phyloP scores from a whole-genome alignment of 305 asterid genomes.

The Ruellia speciosa region DNA sequence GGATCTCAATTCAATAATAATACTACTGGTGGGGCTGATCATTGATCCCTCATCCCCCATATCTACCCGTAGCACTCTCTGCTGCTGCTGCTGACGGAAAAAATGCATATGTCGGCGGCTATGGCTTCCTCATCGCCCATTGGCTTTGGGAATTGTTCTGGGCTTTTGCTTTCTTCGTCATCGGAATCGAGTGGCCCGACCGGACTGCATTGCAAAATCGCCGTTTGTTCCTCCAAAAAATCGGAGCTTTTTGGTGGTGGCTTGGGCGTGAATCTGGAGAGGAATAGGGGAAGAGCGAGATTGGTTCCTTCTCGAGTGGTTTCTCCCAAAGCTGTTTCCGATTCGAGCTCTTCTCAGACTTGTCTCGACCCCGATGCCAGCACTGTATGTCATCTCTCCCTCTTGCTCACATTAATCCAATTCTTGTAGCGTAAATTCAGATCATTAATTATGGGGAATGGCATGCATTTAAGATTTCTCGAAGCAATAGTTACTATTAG shows the following conservation, averaged over 20 bases:
- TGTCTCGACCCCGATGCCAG: constrained; percentile 66
- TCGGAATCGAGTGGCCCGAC: constrained; percentile 14
- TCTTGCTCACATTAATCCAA: no score
- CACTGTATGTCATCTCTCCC: constrained; percentile 29
- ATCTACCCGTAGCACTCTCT: no score
- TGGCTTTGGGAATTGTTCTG: constrained; percentile 25
- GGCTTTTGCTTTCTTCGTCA: constrained; percentile 18
- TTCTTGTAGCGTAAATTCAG: no score
- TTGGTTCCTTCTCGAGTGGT: constrained; percentile 29
- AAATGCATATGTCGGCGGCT: constrained; percentile 35
- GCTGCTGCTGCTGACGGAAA: no score
- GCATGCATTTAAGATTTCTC: no score
- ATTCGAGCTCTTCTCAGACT: constrained; percentile 46
- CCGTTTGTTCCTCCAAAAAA: constrained; percentile 25
- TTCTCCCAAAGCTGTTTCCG: constrained; percentile 62
- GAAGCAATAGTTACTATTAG: background rate
- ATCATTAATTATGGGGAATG: no score
- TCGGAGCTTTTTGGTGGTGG: constrained; percentile 39
- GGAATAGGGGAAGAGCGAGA: constrained; percentile 11
- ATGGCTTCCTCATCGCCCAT: constrained; percentile 38
- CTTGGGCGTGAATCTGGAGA: constrained; percentile 19
- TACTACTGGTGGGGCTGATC: background rate
- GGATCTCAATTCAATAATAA: background rate
- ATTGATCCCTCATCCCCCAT: background rate
- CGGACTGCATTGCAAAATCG: constrained; percentile 27